phyloP scores from a whole-genome alignment of 2,329 filamentous ascomycete genomes.

The Exophiala lecanii-corni region DNA sequence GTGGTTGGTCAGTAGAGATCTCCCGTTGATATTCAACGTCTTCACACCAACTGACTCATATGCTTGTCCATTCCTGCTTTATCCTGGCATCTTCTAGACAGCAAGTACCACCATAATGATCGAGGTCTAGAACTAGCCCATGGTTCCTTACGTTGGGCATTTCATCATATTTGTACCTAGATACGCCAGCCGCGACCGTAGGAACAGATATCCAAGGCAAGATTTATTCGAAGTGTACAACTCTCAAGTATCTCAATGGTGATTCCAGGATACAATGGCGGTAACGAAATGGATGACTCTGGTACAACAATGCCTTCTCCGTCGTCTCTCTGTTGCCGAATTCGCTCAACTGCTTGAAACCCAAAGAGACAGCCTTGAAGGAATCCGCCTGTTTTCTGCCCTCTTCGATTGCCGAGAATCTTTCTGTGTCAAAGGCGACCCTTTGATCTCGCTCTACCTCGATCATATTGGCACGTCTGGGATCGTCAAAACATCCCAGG shows the following conservation, averaged over 20 bases:
- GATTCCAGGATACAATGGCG: too few species aligned
- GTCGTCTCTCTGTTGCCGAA: conserved; percentile 18
- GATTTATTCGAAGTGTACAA: too few species aligned
- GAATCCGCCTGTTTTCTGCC: conserved; percentile 18
- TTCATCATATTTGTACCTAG: too few species aligned
- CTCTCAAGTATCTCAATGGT: too few species aligned
- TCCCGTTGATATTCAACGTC: too few species aligned
- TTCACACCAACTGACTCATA: too few species aligned
- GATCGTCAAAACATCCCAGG: conserved; percentile 15
- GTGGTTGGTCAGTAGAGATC: too few species aligned
- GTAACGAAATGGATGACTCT: conserved; percentile 27
- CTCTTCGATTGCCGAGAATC: conserved; percentile 19
- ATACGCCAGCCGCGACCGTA: too few species aligned
- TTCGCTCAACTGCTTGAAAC: conserved; percentile 15
- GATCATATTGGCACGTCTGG: conserved; percentile 17
- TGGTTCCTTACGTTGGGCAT: too few species aligned
- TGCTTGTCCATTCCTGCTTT: neutral
- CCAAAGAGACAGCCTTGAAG: conserved; percentile 3
- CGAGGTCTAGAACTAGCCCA: too few species aligned
- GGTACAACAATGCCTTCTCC: conserved; percentile 23
- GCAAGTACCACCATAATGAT: too few species aligned
- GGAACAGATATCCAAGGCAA: too few species aligned
- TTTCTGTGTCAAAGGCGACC: conserved; percentile 24
- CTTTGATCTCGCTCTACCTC: conserved; percentile 24
- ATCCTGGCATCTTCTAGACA: neutral